Evolutionary conservation across 345 rosid genomes (phyloP).

Genomic region (Litchi chinensis): DNA sequence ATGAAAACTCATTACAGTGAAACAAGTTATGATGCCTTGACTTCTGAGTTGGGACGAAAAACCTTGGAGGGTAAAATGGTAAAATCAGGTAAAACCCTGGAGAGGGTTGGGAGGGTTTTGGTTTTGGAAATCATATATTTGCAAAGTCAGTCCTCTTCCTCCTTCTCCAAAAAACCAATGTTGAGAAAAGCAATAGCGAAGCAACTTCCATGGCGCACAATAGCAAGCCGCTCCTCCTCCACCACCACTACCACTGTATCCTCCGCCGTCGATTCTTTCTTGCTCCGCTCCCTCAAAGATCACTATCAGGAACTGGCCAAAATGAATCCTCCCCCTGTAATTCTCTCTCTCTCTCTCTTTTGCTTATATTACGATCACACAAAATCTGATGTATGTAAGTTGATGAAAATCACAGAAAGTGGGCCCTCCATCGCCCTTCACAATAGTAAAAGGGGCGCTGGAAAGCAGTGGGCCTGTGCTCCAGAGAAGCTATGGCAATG

Average conservation of each 20-base stretch:
- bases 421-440: conserved; percentile 72
- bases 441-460: conserved; percentile 70
- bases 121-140: neutral
- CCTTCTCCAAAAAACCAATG: conserved; percentile 21
- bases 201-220: conserved; percentile 43
- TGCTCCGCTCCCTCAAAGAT: conserved; percentile 92
- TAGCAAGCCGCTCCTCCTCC: conserved; percentile 30
- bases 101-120: neutral
- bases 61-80: conserved; percentile 27
- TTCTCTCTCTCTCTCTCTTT: conserved; percentile 7
- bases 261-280: conserved; percentile 66
- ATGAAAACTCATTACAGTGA: no score
- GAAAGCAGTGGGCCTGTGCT: conserved; percentile 75
- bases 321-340: conserved; percentile 95
- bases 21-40: neutral
- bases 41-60: conserved; percentile 8
- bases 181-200: conserved; percentile 47
- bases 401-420: conserved; percentile 57
- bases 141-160: neutral
- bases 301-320: conserved; percentile 83
- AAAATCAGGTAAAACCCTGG: neutral
- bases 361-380: neutral
- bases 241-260: conserved; percentile 23
- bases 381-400: neutral
- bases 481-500: conserved; percentile 57